Evolutionary conservation across 108 stramenopile species (phyloP).

Genomic region (Cyclostephanos tholiformis): DNA sequence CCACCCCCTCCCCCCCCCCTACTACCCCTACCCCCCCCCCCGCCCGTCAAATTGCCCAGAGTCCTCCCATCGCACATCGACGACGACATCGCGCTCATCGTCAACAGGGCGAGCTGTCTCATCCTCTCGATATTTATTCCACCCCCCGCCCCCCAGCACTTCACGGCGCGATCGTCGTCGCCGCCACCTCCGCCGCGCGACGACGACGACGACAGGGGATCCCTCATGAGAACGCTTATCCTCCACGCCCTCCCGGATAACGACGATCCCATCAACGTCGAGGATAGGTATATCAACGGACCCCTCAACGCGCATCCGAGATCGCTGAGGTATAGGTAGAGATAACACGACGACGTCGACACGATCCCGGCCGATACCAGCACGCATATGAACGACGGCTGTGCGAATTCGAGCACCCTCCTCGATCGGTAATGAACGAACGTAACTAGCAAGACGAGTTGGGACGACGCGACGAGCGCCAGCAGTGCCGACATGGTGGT

Average conservation of each 20-base stretch:
- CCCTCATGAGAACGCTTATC: conserved; percentile 32
- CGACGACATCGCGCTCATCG: conserved; percentile 19
- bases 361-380: conserved; percentile 18
- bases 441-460: conserved; percentile 10
- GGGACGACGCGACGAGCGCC: conserved; percentile 12
- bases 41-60: not conserved
- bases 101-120: conserved; percentile 12
- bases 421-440: conserved; percentile 32
- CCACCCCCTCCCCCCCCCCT: too few relatives aligned
- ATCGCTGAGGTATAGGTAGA: conserved; percentile 23
- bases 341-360: conserved; percentile 25
- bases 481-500: conserved; percentile 27
- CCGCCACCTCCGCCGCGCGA: too few relatives aligned
- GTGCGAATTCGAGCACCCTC: conserved; percentile 38
- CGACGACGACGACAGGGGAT: too few relatives aligned
- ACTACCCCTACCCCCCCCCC: not conserved
- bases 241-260: conserved; percentile 41
- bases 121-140: conserved; percentile 13
- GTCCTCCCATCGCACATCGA: conserved; percentile 7
- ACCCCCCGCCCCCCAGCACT: too few relatives aligned
- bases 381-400: conserved; percentile 25
- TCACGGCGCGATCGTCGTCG: too few relatives aligned
- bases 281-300: conserved; percentile 35
- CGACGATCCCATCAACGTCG: conserved; percentile 31
- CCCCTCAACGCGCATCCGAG: conserved; percentile 30